Percentiles rank a stretch among this genome's conserved stretches.
Evolutionary conservation across 2,329 filamentous ascomycete genomes (phyloP).

Genomic region (Aschersonia sp.): DNA sequence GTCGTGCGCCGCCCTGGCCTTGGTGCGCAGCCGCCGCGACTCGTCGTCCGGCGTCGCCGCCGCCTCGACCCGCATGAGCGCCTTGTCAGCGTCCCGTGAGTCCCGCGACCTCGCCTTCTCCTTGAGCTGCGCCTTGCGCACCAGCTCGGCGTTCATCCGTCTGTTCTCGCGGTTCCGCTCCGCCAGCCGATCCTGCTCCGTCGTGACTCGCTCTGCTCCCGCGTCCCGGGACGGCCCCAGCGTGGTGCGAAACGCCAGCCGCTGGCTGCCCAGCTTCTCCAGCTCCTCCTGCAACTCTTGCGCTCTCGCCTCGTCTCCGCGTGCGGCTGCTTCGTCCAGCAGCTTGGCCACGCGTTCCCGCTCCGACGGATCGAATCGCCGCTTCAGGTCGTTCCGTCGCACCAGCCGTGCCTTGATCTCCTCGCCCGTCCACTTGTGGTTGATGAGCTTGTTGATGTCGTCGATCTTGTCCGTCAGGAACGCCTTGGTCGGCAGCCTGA

Average conservation of each 20-base stretch:
- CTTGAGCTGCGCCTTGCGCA: slow-evolving; percentile 79
- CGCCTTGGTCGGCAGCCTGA: slow-evolving; percentile 59
- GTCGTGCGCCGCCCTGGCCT: slow-evolving; percentile 54
- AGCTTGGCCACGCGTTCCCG: slow-evolving; percentile 51
- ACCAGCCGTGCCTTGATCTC: slow-evolving; percentile 71
- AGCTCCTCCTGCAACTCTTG: slow-evolving; percentile 44
- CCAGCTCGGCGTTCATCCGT: slow-evolving; percentile 68
- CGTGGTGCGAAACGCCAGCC: slow-evolving; percentile 58
- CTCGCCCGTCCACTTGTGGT: slow-evolving; percentile 67
- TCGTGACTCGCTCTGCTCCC: slow-evolving; percentile 28
- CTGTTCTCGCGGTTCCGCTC: slow-evolving; percentile 76
- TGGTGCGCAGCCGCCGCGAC: slow-evolving; percentile 48
- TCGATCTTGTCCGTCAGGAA: slow-evolving; percentile 57
- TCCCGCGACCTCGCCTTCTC: slow-evolving; percentile 54
- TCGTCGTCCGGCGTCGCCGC: slow-evolving; percentile 43
- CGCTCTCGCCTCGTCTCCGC: slow-evolving; percentile 44
- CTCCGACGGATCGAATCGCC: slow-evolving; percentile 51
- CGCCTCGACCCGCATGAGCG: slow-evolving; percentile 47
- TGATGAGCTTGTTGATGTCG: slow-evolving; percentile 67
- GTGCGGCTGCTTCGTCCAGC: slow-evolving; percentile 50
- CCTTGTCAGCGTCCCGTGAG: slow-evolving; percentile 44
- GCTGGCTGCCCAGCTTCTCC: slow-evolving; percentile 49
- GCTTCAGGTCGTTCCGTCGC: slow-evolving; percentile 52
- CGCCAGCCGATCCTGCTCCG: slow-evolving; percentile 70
- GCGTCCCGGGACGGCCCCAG: slow-evolving; percentile 40